These are phyloP conservation scores for Cercospora berteroae DNA, from an alignment of 2,329 filamentous ascomycete species.

Conservation along the genomic window DNA sequence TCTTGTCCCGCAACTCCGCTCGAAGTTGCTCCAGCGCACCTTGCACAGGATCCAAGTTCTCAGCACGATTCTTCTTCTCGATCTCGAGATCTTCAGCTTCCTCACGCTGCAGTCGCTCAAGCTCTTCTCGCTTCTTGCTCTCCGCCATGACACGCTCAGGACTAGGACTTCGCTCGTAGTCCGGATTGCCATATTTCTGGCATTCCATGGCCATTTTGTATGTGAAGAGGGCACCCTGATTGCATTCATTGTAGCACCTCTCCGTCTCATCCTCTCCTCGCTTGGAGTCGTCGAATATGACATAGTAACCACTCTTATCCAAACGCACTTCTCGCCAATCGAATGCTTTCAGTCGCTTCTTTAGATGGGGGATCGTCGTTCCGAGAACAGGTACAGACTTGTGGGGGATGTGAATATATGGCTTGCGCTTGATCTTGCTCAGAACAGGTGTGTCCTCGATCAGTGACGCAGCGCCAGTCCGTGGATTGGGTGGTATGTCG, in stretches of 20 bases:
- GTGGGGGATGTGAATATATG: conserved; percentile 88
- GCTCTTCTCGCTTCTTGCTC: conserved; percentile 62
- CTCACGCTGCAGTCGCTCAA: conserved; percentile 65
- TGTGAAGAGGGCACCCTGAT: conserved; percentile 83
- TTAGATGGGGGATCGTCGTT: conserved; percentile 84
- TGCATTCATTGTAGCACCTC: conserved; percentile 73
- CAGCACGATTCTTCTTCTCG: conserved; percentile 82
- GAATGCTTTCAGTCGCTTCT: conserved; percentile 82
- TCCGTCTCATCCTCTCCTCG: conserved; percentile 77
- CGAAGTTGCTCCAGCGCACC: conserved; percentile 79
- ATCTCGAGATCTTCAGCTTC: conserved; percentile 81
- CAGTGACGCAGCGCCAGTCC: conserved; percentile 49
- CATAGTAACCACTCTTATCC: conserved; percentile 84
- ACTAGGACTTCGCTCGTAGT: conserved; percentile 57
- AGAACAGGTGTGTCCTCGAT: conserved; percentile 67
- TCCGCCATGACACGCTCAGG: conserved; percentile 50
- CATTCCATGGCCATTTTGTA: conserved; percentile 92
- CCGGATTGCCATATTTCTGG: conserved; percentile 64
- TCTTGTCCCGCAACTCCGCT: conserved; percentile 77
- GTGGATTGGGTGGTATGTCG: conserved; percentile 43
- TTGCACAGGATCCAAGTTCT: conserved; percentile 82
- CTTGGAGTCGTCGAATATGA: conserved; percentile 79
- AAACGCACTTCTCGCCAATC: conserved; percentile 77
- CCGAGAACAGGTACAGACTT: conserved; percentile 81
- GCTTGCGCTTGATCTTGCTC: conserved; percentile 69